Base-by-base conservation (phyloP, 2,329 filamentous ascomycete species). In the Exophiala sp. region DNA sequence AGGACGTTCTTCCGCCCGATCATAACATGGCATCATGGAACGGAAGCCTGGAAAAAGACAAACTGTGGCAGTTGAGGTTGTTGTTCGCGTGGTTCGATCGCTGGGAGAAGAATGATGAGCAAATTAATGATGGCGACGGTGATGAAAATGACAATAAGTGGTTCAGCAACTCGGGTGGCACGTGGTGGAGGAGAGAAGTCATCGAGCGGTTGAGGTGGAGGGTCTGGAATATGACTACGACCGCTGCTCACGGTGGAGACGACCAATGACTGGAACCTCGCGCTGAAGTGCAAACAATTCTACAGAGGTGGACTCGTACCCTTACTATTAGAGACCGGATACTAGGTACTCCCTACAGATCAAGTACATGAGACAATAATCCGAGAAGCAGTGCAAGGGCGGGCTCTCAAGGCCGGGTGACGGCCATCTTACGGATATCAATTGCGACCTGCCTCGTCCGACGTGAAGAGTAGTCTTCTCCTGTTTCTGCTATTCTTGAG, bases 1-100 rank as follows among this genome's bases (percentile, higher is more conserved):
- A 71, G 49, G 78, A 72, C 6, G 38, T 61, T 53, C 54, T 63
- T 5, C 51, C 47, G 11, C 47, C 42, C 3, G 36, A 50, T 21
- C 67, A 68, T 58, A 70, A 65, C 1, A 78, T 77, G 51, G 73
- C 16, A 18, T 18, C 16, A 18, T 18, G 16, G 16, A 18, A 18
- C 3, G 16, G 16, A 18, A 18, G 16, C 16, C 16, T 75, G 55
- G 73, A 80, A 44, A 73, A 74, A 47, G 81, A 87, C 65, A 73
- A 77, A 39, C 64, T 89, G 45, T 80, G 81, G 75, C 83, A 86
- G 65, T 65, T 89, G 58, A 76, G 77, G 55, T 65, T 86, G 3
- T 68, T 89, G 57, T 87, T 88, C 66, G 78, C 79, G 52, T 88
- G 85, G 83, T 76, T 83, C n/a, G 83, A 87, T 67, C 68, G 66